Percentiles rank a stretch among this genome's conserved stretches.
These are phyloP conservation scores for Chytridiales sp. DNA, from an alignment of 371 early-diverging fungal species.

Conservation along the genomic window DNA sequence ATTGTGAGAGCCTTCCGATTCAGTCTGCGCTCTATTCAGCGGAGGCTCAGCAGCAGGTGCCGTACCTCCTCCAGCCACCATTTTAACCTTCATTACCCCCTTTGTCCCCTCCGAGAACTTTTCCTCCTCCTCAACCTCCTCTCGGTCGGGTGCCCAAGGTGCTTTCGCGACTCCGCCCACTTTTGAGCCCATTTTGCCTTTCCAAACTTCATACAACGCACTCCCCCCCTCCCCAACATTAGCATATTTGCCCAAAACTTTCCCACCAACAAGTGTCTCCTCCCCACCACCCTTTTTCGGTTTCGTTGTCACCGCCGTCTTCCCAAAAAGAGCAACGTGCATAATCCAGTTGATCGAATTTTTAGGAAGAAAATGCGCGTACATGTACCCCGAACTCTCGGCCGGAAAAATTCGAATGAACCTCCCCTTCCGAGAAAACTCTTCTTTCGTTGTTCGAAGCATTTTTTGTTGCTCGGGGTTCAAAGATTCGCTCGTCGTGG, in stretches of 20 bases:
- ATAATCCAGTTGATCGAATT: slow-evolving; percentile 15
- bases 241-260: neutral
- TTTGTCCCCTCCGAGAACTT: neutral
- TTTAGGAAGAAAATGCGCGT: slow-evolving; percentile 18
- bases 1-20: too few species aligned
- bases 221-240: neutral
- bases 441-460: slow-evolving; percentile 22
- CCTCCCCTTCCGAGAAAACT: slow-evolving; percentile 4
- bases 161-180: slow-evolving; percentile 7
- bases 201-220: neutral
- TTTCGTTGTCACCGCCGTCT: neutral
- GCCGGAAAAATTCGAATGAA: slow-evolving; percentile 26
- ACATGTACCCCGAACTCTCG: slow-evolving; percentile 19
- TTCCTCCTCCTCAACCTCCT: neutral
- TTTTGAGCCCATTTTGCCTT: neutral
- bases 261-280: neutral
- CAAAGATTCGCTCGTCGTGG: slow-evolving; percentile 9
- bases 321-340: slow-evolving; percentile 23
- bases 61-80: neutral
- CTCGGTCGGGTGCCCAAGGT: slow-evolving; percentile 12
- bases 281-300: slow-evolving; percentile 4
- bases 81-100: slow-evolving; percentile 1
- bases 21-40: too few species aligned
- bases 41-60: slow-evolving; percentile 3
- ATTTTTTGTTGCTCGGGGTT: slow-evolving; percentile 18